A percentile compares a stretch with the other conserved stretches of the same genome.
phyloP scores from a whole-genome alignment of 2,329 filamentous ascomycete species.

The Dryadomyces sulphureus region DNA sequence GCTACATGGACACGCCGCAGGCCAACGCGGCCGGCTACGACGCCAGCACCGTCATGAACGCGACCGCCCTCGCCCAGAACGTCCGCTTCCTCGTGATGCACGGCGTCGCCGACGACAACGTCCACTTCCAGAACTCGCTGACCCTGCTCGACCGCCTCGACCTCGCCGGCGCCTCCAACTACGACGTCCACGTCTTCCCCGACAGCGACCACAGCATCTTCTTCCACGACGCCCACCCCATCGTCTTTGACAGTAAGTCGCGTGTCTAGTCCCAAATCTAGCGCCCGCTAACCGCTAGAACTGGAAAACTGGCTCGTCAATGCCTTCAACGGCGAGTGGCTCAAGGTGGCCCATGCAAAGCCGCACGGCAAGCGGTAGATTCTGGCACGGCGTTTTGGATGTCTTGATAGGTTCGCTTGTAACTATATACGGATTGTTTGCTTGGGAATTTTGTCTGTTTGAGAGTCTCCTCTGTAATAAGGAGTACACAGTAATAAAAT shows the following conservation, averaged over 20 bases:
- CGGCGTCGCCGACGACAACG: conserved; percentile 91
- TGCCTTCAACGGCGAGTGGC: conserved; percentile 94
- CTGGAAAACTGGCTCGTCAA: conserved; percentile 86
- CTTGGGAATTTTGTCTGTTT: background rate
- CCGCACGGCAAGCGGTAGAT: conserved; percentile 21
- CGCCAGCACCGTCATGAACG: conserved; percentile 59
- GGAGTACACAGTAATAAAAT: background rate
- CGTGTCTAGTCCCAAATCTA: background rate
- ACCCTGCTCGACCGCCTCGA: conserved; percentile 78
- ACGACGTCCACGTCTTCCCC: conserved; percentile 91
- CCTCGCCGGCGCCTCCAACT: conserved; percentile 70
- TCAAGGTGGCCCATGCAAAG: conserved; percentile 39
- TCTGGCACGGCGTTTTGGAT: background rate
- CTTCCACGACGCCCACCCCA: conserved; percentile 82
- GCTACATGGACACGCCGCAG: conserved; percentile 93
- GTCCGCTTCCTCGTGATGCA: conserved; percentile 93
- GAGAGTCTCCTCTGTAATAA: background rate
- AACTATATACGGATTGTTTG: background rate
- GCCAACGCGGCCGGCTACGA: conserved; percentile 67
- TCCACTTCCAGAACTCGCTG: conserved; percentile 90
- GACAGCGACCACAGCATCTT: conserved; percentile 91
- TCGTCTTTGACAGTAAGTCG: conserved; percentile 83
- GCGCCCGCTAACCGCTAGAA: conserved; percentile 34
- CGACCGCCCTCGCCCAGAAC: conserved; percentile 55
- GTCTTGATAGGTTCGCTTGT: background rate